phyloP scores from a whole-genome alignment of 306 rosid genomes.

The Quercus engelmannii region DNA sequence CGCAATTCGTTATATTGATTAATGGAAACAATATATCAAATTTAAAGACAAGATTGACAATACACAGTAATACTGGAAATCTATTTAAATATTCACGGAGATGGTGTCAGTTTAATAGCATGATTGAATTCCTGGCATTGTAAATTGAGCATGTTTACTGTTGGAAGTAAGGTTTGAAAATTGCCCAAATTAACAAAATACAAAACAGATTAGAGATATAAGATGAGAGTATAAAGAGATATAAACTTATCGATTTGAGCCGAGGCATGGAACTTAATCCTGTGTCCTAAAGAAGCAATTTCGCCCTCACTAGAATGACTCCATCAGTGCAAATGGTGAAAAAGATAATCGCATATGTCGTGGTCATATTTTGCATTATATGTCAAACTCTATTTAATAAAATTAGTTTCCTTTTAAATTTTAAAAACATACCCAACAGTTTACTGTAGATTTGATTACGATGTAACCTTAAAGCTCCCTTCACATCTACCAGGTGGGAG shows the following conservation, averaged over 20 bases:
- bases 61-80: background rate
- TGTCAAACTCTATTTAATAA: too few species aligned
- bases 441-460: constrained; percentile 1
- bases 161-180: background rate
- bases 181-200: too few species aligned
- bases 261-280: too few species aligned
- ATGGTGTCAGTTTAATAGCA: background rate
- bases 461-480: constrained; percentile 6
- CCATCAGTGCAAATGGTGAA: too few species aligned
- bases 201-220: too few species aligned
- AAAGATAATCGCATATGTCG: too few species aligned
- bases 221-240: too few species aligned
- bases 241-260: too few species aligned
- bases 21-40: background rate
- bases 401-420: too few species aligned
- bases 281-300: too few species aligned
- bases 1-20: background rate
- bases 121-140: background rate
- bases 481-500: constrained; percentile 68
- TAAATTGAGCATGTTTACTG: background rate
- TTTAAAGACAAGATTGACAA: background rate
- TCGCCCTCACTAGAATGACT: too few species aligned
- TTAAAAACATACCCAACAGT: background rate
- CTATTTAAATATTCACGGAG: background rate
- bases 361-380: too few species aligned